phyloP scores from a whole-genome alignment of 2,329 filamentous ascomycete genomes.

The Bimuria novae-zelandiae region DNA sequence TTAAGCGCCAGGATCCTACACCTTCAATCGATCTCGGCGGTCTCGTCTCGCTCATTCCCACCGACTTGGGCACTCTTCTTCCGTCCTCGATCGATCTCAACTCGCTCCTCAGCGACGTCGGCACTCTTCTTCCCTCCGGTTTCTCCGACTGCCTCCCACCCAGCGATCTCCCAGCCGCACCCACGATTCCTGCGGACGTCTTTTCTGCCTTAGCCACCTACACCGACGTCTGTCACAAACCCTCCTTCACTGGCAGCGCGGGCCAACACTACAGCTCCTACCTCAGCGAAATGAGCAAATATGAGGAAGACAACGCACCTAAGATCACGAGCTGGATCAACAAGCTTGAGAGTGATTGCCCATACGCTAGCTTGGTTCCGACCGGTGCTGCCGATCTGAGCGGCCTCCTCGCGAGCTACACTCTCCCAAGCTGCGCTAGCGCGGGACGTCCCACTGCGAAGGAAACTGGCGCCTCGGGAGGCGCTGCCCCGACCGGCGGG shows the following conservation, averaged over 20 bases:
- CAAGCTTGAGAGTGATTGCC: slow-evolving; percentile 5
- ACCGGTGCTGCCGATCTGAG: neutral
- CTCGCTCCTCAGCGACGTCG: neutral
- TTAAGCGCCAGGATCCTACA: neutral
- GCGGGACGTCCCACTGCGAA: neutral
- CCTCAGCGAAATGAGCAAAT: slow-evolving; percentile 2
- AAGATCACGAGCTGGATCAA: slow-evolving; percentile 4
- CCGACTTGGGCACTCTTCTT: neutral
- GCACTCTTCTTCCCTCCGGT: neutral
- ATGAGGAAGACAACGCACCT: neutral
- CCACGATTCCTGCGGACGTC: slow-evolving; percentile 5
- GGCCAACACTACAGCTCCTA: slow-evolving; percentile 9
- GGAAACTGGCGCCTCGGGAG: neutral
- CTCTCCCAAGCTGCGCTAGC: neutral
- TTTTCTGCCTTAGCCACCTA: slow-evolving; percentile 3
- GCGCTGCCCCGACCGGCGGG: neutral
- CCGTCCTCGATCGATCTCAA: neutral
- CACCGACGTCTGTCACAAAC: slow-evolving; percentile 7
- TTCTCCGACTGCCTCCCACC: neutral
- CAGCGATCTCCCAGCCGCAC: neutral
- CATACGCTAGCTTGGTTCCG: slow-evolving; percentile 1
- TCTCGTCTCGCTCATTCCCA: neutral
- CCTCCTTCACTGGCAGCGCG: slow-evolving; percentile 7
- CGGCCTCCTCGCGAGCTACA: neutral
- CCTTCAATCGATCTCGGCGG: slow-evolving; percentile 1